Conservation (phyloP, 306 rosid genomes). For the Quercus agrifolia region DNA sequence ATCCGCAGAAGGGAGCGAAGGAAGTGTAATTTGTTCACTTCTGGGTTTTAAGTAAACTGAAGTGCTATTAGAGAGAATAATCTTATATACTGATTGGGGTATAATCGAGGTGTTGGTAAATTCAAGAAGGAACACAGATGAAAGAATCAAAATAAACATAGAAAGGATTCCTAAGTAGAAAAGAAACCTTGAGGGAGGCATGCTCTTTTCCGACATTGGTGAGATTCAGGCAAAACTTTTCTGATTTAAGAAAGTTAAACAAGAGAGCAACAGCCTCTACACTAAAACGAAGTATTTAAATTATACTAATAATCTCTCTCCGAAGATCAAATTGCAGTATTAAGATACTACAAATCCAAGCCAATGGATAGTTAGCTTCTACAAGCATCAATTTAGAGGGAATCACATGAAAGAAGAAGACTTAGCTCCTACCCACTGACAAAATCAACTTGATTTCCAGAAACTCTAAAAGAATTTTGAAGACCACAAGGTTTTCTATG, state of each 20-base stretch:
- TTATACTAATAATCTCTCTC: background rate
- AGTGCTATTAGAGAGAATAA: constrained; percentile 60
- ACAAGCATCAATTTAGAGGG: background rate
- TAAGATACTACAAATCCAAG: background rate
- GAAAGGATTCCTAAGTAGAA: constrained; percentile 60
- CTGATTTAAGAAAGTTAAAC: constrained; percentile 18
- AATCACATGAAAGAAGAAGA: background rate
- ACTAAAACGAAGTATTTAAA: background rate
- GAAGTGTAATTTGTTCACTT: constrained; percentile 30
- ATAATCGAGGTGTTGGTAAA: constrained; percentile 54
- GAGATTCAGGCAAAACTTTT: constrained; percentile 16
- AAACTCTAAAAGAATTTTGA: constrained; percentile 11
- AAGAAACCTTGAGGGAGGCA: constrained; percentile 58
- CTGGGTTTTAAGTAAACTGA: constrained; percentile 55
- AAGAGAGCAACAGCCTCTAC: constrained; percentile 4
- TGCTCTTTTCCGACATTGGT: constrained; percentile 73
- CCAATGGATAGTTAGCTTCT: background rate
- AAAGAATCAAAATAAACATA: constrained; percentile 66
- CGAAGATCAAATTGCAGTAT: background rate
- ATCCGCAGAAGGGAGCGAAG: constrained; percentile 28
- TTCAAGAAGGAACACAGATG: constrained; percentile 72
- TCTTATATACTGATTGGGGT: constrained; percentile 74
- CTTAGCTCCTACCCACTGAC: background rate
- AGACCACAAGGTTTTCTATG: constrained; percentile 8
- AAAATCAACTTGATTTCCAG: constrained; percentile 18